Conservation (phyloP, 306 rosid genomes). For the Spatholobus suberectus region DNA sequence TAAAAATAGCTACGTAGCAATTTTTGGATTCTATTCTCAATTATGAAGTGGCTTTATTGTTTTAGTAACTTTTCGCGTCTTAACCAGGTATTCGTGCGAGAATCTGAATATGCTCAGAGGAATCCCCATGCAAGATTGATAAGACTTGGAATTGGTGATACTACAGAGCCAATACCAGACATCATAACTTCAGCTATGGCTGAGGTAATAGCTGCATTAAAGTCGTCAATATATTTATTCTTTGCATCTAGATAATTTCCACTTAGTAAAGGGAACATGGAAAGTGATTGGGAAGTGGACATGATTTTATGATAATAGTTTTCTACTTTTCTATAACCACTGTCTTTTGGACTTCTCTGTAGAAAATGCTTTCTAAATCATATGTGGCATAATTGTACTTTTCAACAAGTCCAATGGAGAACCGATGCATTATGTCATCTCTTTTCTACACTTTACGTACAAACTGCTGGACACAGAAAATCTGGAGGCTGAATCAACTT, state of each 20-base stretch:
- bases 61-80: not conserved
- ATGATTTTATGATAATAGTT: not conserved
- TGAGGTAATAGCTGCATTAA: conserved; percentile 49
- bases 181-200: conserved; percentile 67
- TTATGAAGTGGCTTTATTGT: not conserved
- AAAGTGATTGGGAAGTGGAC: not conserved
- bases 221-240: not conserved
- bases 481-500: not conserved
- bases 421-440: not conserved
- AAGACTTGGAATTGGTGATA: conserved; percentile 64
- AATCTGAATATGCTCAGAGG: not conserved
- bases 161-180: conserved; percentile 72
- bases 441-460: not conserved
- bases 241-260: not conserved
- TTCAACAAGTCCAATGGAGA: not conserved
- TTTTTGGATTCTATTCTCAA: not conserved
- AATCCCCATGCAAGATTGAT: conserved; percentile 20
- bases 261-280: not conserved
- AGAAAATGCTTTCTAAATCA: not conserved
- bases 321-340: not conserved
- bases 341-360: not conserved
- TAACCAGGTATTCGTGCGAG: not conserved
- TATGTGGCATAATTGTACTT: not conserved
- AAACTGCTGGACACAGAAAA: no score
- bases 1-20: not conserved